These are phyloP conservation scores for Capsaspora owczarzaki DNA, from an alignment of 78 protist genomes.

Conservation along the genomic window DNA sequence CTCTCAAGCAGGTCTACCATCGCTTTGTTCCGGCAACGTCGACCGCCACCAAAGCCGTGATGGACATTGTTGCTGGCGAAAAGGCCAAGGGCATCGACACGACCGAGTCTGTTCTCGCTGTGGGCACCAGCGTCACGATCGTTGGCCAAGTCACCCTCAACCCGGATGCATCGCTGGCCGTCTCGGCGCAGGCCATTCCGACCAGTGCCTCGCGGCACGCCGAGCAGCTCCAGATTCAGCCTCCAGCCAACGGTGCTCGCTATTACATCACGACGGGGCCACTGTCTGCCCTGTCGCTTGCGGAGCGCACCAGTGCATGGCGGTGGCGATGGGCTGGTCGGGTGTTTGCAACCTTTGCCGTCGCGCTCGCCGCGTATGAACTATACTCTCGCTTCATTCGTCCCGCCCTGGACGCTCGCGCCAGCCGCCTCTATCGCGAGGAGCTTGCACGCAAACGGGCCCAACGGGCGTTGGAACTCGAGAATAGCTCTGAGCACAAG, in stretches of 20 bases:
- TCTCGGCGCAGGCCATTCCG: not conserved
- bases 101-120: not conserved
- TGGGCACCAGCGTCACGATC: not conserved
- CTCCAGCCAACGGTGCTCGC: no score
- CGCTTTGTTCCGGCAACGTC: not conserved
- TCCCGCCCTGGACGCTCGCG: no score
- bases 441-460: not conserved
- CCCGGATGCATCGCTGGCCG: not conserved
- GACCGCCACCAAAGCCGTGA: not conserved
- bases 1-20: not conserved
- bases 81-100: not conserved
- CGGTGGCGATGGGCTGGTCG: no score
- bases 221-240: no score
- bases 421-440: no score
- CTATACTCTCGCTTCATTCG: no score
- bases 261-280: no score
- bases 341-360: no score
- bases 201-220: no score
- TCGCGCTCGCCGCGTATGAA: no score
- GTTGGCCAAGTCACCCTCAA: not conserved
- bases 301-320: no score
- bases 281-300: no score
- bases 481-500: not conserved
- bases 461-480: not conserved
- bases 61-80: not conserved